phyloP scores from a whole-genome alignment of 2,329 filamentous ascomycete genomes.

The Teratosphaeria epicoccoides region DNA sequence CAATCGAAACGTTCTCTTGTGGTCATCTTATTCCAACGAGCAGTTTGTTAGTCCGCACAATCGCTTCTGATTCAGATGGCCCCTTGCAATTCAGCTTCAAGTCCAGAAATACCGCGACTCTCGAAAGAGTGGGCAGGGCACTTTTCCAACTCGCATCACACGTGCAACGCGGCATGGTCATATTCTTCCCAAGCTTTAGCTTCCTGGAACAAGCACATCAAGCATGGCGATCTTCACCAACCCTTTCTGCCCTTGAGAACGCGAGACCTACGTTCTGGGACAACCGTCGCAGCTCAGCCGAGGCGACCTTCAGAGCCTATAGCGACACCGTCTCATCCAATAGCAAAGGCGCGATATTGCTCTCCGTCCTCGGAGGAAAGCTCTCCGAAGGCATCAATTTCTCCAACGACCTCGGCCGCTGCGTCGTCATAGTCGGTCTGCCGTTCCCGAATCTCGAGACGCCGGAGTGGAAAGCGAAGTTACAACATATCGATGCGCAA shows the following conservation, averaged over 20 bases:
- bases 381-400: slow-evolving; percentile 99
- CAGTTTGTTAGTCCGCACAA: slow-evolving; percentile 68
- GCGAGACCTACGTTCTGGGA: slow-evolving; percentile 44
- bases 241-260: slow-evolving; percentile 18
- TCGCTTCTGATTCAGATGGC: slow-evolving; percentile 41
- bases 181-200: slow-evolving; percentile 92
- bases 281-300: slow-evolving; percentile 44
- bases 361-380: slow-evolving; percentile 88
- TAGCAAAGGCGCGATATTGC: slow-evolving; percentile 60
- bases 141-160: slow-evolving; percentile 60
- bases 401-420: slow-evolving; percentile 77
- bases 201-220: slow-evolving; percentile 64
- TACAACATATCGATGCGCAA: slow-evolving; percentile 69
- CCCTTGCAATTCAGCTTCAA: slow-evolving; percentile 82
- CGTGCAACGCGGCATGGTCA: slow-evolving; percentile 80
- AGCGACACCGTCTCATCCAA: slow-evolving; percentile 47
- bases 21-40: slow-evolving; percentile 82
- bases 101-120: slow-evolving; percentile 57
- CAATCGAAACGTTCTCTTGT: slow-evolving; percentile 74
- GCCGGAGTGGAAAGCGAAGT: slow-evolving; percentile 85
- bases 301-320: slow-evolving; percentile 66
- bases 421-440: slow-evolving; percentile 81
- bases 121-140: slow-evolving; percentile 59
- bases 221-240: slow-evolving; percentile 29
- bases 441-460: slow-evolving; percentile 86